Evolutionary conservation across 1,284 basidiomycete species (phyloP).

Genomic region (Fistulinella staudtii): DNA sequence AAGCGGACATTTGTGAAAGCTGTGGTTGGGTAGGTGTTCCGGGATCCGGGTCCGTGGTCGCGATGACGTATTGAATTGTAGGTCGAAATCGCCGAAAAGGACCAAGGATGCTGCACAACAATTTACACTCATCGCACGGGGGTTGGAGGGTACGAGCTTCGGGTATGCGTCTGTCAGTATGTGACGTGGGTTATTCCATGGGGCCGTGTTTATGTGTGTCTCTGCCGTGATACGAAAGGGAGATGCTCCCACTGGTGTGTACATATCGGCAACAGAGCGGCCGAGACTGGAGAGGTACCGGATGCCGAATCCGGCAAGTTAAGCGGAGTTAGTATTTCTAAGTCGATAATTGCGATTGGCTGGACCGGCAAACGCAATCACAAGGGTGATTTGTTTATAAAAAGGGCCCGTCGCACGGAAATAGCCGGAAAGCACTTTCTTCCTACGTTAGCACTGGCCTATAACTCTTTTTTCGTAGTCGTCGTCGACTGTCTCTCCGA

Average conservation of each 20-base stretch:
- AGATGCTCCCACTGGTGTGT: slow-evolving; percentile 10
- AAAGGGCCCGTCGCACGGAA: slow-evolving; percentile 16
- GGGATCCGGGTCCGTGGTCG: not conserved
- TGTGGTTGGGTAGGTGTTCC: slow-evolving; percentile 55
- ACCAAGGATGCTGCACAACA: slow-evolving; percentile 74
- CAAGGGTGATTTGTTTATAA: slow-evolving; percentile 20
- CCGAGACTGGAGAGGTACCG: slow-evolving; percentile 1
- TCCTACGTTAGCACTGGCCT: slow-evolving; percentile 7
- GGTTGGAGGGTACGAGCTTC: slow-evolving; percentile 72
- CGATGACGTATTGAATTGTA: slow-evolving; percentile 22
- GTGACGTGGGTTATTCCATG: slow-evolving; percentile 12
- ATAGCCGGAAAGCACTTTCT: slow-evolving; percentile 25
- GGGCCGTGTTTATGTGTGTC: slow-evolving; percentile 2
- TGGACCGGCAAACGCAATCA: slow-evolving; percentile 12
- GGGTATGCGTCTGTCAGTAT: slow-evolving; percentile 52
- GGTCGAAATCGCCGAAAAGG: slow-evolving; percentile 59
- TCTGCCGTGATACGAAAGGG: not conserved
- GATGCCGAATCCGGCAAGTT: slow-evolving; percentile 5
- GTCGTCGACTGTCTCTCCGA: slow-evolving; percentile 34
- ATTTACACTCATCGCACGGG: slow-evolving; percentile 69
- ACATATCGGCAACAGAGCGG: slow-evolving; percentile 20
- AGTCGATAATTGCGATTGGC: slow-evolving; percentile 25
- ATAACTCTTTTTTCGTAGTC: slow-evolving; percentile 9
- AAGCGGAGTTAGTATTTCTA: slow-evolving; percentile 22
- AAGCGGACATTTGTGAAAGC: slow-evolving; percentile 77